A percentile compares a stretch with the other conserved stretches of the same genome.
Evolutionary conservation across 768 basidiomycete genomes (phyloP).

Genomic region (Collybia mongolica): DNA sequence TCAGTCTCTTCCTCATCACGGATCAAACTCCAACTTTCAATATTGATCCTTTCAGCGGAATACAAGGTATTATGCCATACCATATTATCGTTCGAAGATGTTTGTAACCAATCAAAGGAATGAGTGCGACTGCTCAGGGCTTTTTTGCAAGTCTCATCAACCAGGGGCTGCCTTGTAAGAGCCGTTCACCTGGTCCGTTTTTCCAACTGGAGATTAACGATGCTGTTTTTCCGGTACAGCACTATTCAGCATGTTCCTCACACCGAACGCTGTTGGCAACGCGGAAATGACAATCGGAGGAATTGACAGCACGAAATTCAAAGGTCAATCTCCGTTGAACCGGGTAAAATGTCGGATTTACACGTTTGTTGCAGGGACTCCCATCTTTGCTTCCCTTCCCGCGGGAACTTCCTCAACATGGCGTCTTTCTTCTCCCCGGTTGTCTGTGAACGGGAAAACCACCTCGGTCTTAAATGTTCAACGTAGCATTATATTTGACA

Average conservation of each 20-base stretch:
- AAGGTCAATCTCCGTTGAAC: constrained; percentile 25
- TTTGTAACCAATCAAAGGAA: constrained; percentile 31
- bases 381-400: constrained; percentile 41
- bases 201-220: background rate
- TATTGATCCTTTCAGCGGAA: constrained; percentile 56
- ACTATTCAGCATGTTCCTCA: constrained; percentile 51
- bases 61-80: constrained; percentile 36
- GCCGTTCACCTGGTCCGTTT: background rate
- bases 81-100: constrained; percentile 1
- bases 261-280: constrained; percentile 42
- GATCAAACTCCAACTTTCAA: constrained; percentile 51
- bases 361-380: constrained; percentile 29
- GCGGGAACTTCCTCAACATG: constrained; percentile 36
- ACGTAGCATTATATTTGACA: constrained; percentile 54
- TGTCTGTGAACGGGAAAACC: constrained; percentile 54
- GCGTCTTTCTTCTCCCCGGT: constrained; percentile 41
- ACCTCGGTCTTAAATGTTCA: constrained; percentile 35
- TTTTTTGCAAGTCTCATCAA: constrained; percentile 45
- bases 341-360: constrained; percentile 4
- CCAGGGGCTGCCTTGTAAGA: constrained; percentile 50
- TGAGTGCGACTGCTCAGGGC: constrained; percentile 49
- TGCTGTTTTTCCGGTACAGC: constrained; percentile 22
- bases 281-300: constrained; percentile 57
- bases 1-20: constrained; percentile 49
- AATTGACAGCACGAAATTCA: constrained; percentile 50